A percentile compares a stretch with the other conserved stretches of the same genome.
These are phyloP conservation scores for Yarrowia porcina DNA, from an alignment of 805 yeast species.

Conservation along the genomic window DNA sequence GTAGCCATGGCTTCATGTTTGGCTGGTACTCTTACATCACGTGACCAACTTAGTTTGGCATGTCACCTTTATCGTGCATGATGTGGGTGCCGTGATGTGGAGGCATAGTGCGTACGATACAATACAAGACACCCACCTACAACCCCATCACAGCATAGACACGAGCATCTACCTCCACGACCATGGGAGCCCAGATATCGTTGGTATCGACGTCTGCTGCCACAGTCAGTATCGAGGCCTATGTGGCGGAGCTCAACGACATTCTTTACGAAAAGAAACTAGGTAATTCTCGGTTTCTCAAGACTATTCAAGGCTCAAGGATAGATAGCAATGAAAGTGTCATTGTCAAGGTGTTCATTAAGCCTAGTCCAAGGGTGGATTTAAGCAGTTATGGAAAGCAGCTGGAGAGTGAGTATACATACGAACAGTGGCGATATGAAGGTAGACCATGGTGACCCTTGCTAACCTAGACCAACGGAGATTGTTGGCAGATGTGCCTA, in stretches of 20 bases:
- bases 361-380: slow-evolving; percentile 49
- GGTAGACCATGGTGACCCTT: not conserved
- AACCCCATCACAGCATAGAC: not conserved
- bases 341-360: slow-evolving; percentile 77
- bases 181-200: slow-evolving; percentile 86
- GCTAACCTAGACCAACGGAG: slow-evolving; percentile 39
- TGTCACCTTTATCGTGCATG: slow-evolving; percentile 22
- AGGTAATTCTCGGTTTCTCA: slow-evolving; percentile 79
- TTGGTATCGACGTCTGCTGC: slow-evolving; percentile 86
- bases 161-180: not conserved
- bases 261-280: slow-evolving; percentile 72
- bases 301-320: slow-evolving; percentile 66
- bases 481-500: slow-evolving; percentile 50
- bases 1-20: too few species aligned
- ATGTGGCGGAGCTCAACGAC: slow-evolving; percentile 72
- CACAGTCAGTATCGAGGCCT: slow-evolving; percentile 86
- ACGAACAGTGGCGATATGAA: slow-evolving; percentile 22
- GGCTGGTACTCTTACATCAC: too few species aligned
- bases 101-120: not conserved
- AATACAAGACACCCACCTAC: not conserved
- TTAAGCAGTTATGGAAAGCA: slow-evolving; percentile 31
- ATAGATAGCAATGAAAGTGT: slow-evolving; percentile 67
- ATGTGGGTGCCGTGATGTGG: not conserved
- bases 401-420: slow-evolving; percentile 31
- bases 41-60: slow-evolving; percentile 20